These are phyloP conservation scores for Ceratocystis papillata DNA, from an alignment of 2,329 filamentous ascomycete genomes.

Conservation along the genomic window DNA sequence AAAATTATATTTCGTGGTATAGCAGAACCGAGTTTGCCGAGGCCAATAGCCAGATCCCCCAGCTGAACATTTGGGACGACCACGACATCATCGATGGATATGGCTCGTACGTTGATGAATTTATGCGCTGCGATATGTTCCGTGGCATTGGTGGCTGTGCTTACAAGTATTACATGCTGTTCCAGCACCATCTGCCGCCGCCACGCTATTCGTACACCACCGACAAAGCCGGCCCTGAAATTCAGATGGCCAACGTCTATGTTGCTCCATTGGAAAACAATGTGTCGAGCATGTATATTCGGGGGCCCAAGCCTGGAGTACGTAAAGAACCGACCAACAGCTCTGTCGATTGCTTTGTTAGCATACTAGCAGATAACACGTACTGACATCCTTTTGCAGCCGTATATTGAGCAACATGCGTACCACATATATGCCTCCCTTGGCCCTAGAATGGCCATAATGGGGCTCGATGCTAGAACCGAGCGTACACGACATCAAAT, in stretches of 20 bases:
- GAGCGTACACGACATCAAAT: constrained; percentile 90
- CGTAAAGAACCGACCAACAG: constrained; percentile 31
- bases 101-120: constrained; percentile 84
- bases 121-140: constrained; percentile 89
- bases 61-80: constrained; percentile 97
- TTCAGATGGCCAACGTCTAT: constrained; percentile 63
- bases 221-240: constrained; percentile 34
- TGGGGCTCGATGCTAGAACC: constrained; percentile 86
- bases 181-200: constrained; percentile 86
- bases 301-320: constrained; percentile 63
- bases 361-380: not conserved
- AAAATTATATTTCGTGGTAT: constrained; percentile 82
- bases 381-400: constrained; percentile 37
- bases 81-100: constrained; percentile 91
- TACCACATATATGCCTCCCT: constrained; percentile 78
- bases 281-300: constrained; percentile 55
- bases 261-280: constrained; percentile 55
- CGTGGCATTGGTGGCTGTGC: constrained; percentile 82
- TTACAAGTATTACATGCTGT: constrained; percentile 97
- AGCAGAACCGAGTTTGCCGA: constrained; percentile 71
- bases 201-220: constrained; percentile 78
- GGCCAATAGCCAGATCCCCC: constrained; percentile 83
- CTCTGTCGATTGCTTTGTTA: constrained; percentile 30
- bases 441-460: constrained; percentile 69
- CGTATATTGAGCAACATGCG: constrained; percentile 81